Evolutionary conservation across 2,329 filamentous ascomycete genomes (phyloP).

Genomic region (Pseudopithomyces maydicus): DNA sequence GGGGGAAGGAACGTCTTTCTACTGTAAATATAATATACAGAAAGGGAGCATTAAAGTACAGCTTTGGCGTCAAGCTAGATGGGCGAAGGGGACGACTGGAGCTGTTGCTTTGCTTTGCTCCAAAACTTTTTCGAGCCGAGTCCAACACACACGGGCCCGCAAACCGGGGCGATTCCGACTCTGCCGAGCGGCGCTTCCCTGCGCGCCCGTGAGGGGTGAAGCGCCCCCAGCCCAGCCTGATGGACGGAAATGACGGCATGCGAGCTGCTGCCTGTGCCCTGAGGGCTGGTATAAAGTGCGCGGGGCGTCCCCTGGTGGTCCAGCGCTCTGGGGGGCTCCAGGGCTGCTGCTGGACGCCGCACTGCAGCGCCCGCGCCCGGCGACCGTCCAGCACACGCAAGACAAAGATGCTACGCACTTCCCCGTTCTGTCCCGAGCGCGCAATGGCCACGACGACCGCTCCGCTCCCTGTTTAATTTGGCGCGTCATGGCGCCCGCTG

Average conservation of each 20-base stretch:
- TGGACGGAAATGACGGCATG: background rate
- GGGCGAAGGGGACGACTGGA: conserved; percentile 8
- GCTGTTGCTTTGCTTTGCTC: conserved; percentile 11
- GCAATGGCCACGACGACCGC: background rate
- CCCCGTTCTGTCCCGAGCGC: conserved; percentile 4
- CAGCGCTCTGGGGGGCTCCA: too few relatives aligned
- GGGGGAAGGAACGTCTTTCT: conserved; percentile 28
- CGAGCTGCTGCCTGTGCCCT: background rate
- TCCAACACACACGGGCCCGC: conserved; percentile 21
- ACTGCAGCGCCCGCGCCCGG: background rate
- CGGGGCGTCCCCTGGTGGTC: background rate
- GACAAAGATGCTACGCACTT: background rate
- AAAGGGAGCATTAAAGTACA: conserved; percentile 42
- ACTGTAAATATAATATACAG: conserved; percentile 30
- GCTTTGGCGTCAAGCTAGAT: conserved; percentile 19
- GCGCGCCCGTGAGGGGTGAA: background rate
- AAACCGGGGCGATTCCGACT: conserved; percentile 10
- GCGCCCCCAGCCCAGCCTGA: background rate
- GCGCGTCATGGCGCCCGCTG: background rate
- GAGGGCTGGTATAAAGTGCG: too few relatives aligned
- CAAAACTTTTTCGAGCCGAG: conserved; percentile 34
- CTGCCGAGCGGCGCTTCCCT: conserved; percentile 1
- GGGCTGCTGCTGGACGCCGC: background rate
- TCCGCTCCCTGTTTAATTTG: conserved; percentile 3
- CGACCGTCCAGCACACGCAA: background rate